These are phyloP conservation scores for Phoma sp. DNA, from an alignment of 2,329 filamentous ascomycete genomes.

Conservation along the genomic window DNA sequence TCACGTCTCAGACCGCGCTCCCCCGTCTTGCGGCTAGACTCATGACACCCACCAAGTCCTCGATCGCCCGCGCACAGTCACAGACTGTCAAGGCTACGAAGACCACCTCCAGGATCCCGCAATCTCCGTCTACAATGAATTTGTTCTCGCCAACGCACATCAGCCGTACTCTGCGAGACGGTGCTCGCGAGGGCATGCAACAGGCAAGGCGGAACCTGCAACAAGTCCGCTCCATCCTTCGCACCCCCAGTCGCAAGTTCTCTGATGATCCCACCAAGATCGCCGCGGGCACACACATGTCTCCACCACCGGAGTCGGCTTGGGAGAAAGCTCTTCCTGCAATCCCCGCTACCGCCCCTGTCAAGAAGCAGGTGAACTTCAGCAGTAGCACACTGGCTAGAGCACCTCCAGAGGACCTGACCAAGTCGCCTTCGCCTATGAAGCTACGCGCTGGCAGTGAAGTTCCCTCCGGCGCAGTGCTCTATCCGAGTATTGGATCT, in stretches of 20 bases:
- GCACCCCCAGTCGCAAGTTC: slow-evolving; percentile 65
- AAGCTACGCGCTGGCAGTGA: slow-evolving; percentile 47
- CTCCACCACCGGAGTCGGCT: slow-evolving; percentile 47
- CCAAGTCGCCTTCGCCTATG: slow-evolving; percentile 46
- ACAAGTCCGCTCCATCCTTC: slow-evolving; percentile 70
- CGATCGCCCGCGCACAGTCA: slow-evolving; percentile 64
- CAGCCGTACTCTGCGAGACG: slow-evolving; percentile 44
- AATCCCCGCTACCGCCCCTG: slow-evolving; percentile 69
- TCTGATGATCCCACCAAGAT: slow-evolving; percentile 66
- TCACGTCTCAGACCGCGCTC: slow-evolving; percentile 50
- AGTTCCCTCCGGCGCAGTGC: slow-evolving; percentile 39
- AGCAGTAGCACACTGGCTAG: slow-evolving; percentile 70
- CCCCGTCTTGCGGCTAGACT: slow-evolving; percentile 58
- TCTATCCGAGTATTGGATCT: slow-evolving; percentile 40
- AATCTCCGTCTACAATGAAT: slow-evolving; percentile 64
- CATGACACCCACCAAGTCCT: slow-evolving; percentile 81
- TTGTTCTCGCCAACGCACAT: slow-evolving; percentile 47
- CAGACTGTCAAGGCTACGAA: slow-evolving; percentile 59
- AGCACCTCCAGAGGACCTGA: slow-evolving; percentile 39
- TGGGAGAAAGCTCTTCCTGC: slow-evolving; percentile 63
- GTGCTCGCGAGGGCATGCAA: slow-evolving; percentile 47
- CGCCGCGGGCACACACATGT: slow-evolving; percentile 66
- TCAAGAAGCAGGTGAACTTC: slow-evolving; percentile 83
- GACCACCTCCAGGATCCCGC: slow-evolving; percentile 61
- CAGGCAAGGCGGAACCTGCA: slow-evolving; percentile 57